Evolutionary conservation across 148 eudicot genomes (phyloP), one percentile per base, ranked within the genome.

Genomic region (Rhododendron griersonianum): DNA sequence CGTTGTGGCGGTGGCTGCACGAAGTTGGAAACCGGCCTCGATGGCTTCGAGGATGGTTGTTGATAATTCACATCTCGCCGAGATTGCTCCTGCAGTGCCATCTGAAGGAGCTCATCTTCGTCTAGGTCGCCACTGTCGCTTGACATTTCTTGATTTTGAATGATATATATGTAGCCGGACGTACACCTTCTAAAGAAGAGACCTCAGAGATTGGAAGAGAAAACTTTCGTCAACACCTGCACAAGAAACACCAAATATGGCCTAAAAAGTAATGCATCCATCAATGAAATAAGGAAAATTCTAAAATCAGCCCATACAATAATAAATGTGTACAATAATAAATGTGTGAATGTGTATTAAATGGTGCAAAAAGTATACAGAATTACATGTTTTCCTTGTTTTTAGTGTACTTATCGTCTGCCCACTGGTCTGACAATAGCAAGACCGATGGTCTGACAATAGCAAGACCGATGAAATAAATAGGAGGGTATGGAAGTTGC

Each of bases 41-140:
- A 81, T 4, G 87, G 80, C 41, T 83, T 84, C 3, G 80, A 41
- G n/a, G 80, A 76, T 37, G 47, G 80, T 76, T 86, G 53, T 8
- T 78, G 85, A 91, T 95, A 94, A 87, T 92, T 90, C 83, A 89
- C 41, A 88, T 96, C 95, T 63, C 98, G 87, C 83, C 91, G 89
- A 11, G 98, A 81, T 89, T 97, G 99, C 87, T 97, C 99, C 57
- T 92, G 91, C 74, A 97, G 88, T 6, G 99, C 99, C 89, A 93
- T 94, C 89, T 97, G 99, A 41, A 97, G 92, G 30, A 97, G 98
- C 95, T 97, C 99, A 84, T 97, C 99, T 81, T 96, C 99, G 88
- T 95, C 95, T 1, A 91, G 81, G 81, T 89, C 37, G 37, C 37
- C 93, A 84, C 95, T 92, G 85, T 88, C 98, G 88, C 87, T 92